phyloP scores from a whole-genome alignment of 371 early-diverging fungal genomes.

The Syncephalastrum sp. region DNA sequence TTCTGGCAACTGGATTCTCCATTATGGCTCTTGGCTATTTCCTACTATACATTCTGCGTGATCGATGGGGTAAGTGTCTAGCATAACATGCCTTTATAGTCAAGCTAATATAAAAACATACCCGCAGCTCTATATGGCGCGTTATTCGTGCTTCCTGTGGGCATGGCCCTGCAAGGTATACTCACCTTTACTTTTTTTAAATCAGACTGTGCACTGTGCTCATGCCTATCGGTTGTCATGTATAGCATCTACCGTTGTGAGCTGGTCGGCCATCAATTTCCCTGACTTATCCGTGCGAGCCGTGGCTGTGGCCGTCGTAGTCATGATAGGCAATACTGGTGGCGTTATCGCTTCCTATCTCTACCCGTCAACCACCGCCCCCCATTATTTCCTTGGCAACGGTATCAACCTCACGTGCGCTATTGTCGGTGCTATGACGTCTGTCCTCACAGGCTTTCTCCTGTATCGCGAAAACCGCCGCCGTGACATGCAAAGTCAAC shows the following conservation, averaged over 20 bases:
- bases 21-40: conserved; percentile 18
- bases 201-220: not conserved
- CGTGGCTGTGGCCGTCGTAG: conserved; percentile 35
- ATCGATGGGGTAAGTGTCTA: conserved; percentile 13
- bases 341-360: conserved; percentile 38
- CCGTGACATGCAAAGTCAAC: conserved; percentile 2
- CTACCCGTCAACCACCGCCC: conserved; percentile 27
- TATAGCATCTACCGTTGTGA: conserved; percentile 29
- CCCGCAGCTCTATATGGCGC: conserved; percentile 20
- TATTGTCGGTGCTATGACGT: conserved; percentile 4
- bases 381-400: conserved; percentile 22
- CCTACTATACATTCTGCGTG: conserved; percentile 12
- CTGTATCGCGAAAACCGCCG: conserved; percentile 17
- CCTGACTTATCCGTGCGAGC: conserved; percentile 30
- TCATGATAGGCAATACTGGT: conserved; percentile 40
- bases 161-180: conserved; percentile 14
- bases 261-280: conserved; percentile 37
- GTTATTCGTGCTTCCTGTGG: conserved; percentile 16
- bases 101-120: conserved; percentile 1
- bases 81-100: not conserved
- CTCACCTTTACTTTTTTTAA: not conserved
- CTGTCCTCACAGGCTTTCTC: conserved; percentile 18
- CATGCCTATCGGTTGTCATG: not conserved
- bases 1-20: conserved; percentile 14
- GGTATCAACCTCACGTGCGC: conserved; percentile 18